phyloP scores from a whole-genome alignment of 228 moss, liverwort and hornwort genomes.

The Sphagnum fallax region DNA sequence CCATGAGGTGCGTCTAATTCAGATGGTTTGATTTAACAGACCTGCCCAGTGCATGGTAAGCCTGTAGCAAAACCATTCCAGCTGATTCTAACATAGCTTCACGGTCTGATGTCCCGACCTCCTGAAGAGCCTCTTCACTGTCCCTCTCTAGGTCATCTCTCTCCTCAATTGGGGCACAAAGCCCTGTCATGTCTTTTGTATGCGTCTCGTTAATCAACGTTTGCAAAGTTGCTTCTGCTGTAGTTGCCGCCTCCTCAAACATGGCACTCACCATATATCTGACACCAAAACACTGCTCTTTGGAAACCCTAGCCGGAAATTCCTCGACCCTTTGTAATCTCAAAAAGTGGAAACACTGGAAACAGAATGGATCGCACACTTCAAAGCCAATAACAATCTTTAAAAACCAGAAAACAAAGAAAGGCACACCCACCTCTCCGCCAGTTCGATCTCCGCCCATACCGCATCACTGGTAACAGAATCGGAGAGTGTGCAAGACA shows the following conservation, averaged over 20 bases:
- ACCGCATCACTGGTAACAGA: conserved; percentile 22
- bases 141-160: conserved; percentile 18
- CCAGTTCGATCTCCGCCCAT: conserved; percentile 52
- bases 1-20: not conserved
- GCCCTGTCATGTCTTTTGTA: conserved; percentile 14
- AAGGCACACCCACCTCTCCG: conserved; percentile 34
- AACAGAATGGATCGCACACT: not conserved
- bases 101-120: conserved; percentile 31
- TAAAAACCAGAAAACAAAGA: not conserved
- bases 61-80: conserved; percentile 64
- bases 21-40: not conserved
- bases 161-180: conserved; percentile 14
- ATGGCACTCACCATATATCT: conserved; percentile 58
- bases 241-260: conserved; percentile 54
- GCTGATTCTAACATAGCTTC: conserved; percentile 54
- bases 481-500: conserved; percentile 19
- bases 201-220: conserved; percentile 16
- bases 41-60: conserved; percentile 51
- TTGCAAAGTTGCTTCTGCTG: conserved; percentile 34
- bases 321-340: no score
- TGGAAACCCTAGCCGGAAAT: not conserved
- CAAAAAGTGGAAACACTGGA: not conserved
- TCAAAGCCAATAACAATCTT: not conserved
- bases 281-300: conserved; percentile 2
- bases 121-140: conserved; percentile 7